A percentile compares a stretch with the other conserved stretches of the same genome.
These are phyloP conservation scores for Eucommia ulmoides DNA, from an alignment of 257 asterid genomes.

Conservation along the genomic window DNA sequence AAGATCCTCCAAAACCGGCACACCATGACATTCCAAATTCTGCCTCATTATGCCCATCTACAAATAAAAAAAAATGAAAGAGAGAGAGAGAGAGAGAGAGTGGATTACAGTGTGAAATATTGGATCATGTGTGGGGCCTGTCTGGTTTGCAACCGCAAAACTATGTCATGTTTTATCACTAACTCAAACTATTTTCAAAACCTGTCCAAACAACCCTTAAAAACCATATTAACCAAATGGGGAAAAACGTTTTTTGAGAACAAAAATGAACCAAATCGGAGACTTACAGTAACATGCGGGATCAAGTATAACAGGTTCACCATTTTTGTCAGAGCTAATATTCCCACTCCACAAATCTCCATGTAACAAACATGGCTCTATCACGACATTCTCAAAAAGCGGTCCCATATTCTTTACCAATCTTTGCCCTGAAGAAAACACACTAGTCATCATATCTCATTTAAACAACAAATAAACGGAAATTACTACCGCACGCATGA, in stretches of 20 bases:
- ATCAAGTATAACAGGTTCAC: slow-evolving; percentile 91
- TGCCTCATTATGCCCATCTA: slow-evolving; percentile 92
- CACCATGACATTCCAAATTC: slow-evolving; percentile 96
- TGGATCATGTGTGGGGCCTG: too few species aligned
- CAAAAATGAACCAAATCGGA: too few species aligned
- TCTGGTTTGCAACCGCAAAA: too few species aligned
- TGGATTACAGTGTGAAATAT: too few species aligned
- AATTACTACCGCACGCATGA: too few species aligned
- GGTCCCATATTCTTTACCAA: slow-evolving; percentile 73
- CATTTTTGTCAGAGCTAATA: slow-evolving; percentile 63
- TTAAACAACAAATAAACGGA: too few species aligned
- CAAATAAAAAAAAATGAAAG: neutral
- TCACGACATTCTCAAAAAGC: slow-evolving; percentile 47
- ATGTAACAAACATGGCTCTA: slow-evolving; percentile 86
- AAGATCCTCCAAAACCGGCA: slow-evolving; percentile 86
- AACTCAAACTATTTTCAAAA: too few species aligned
- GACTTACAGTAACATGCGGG: slow-evolving; percentile 96
- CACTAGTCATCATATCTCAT: neutral
- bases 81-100: too few species aligned
- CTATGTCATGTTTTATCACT: too few species aligned
- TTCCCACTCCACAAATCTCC: slow-evolving; percentile 99
- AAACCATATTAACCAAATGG: too few species aligned
- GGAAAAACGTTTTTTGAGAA: too few species aligned
- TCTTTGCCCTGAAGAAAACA: slow-evolving; percentile 79
- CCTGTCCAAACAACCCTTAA: too few species aligned